phyloP scores from a whole-genome alignment of 1,284 basidiomycete genomes.

The Lignosus rhinocerotis region DNA sequence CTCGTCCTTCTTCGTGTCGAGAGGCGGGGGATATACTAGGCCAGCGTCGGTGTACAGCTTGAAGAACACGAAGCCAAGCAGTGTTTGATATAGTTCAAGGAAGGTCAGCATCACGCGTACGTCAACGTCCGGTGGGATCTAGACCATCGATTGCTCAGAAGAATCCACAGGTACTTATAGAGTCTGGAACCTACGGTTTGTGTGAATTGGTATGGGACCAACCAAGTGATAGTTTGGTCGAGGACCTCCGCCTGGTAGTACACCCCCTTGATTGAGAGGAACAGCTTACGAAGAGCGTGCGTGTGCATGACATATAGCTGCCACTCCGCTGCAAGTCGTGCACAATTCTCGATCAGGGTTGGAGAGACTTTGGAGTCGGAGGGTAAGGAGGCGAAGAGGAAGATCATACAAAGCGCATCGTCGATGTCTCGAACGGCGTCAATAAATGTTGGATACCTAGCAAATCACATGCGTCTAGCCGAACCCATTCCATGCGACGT shows the following conservation, averaged over 20 bases:
- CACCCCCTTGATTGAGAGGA: conserved; percentile 97
- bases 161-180: neutral
- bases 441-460: conserved; percentile 94
- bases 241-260: conserved; percentile 97
- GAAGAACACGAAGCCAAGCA: conserved; percentile 95
- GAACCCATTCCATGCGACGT: neutral
- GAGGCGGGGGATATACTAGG: conserved; percentile 91
- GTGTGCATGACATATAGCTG: conserved; percentile 95
- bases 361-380: conserved; percentile 81
- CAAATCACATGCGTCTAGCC: conserved; percentile 9
- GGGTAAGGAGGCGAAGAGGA: conserved; percentile 89
- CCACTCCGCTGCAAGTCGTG: conserved; percentile 89
- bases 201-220: conserved; percentile 97
- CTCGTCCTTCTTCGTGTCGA: conserved; percentile 86
- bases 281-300: conserved; percentile 84
- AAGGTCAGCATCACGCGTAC: conserved; percentile 99
- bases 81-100: conserved; percentile 96
- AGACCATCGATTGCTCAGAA: conserved; percentile 11
- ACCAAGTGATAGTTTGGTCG: conserved; percentile 94
- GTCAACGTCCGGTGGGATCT: conserved; percentile 96
- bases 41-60: conserved; percentile 96
- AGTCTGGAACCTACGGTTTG: conserved; percentile 69
- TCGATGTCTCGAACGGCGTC: conserved; percentile 97
- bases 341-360: conserved; percentile 88
- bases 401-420: conserved; percentile 94